These are phyloP conservation scores for Paramecium tetraurelia DNA, from an alignment of 73 alveolate genomes.

Conservation along the genomic window DNA sequence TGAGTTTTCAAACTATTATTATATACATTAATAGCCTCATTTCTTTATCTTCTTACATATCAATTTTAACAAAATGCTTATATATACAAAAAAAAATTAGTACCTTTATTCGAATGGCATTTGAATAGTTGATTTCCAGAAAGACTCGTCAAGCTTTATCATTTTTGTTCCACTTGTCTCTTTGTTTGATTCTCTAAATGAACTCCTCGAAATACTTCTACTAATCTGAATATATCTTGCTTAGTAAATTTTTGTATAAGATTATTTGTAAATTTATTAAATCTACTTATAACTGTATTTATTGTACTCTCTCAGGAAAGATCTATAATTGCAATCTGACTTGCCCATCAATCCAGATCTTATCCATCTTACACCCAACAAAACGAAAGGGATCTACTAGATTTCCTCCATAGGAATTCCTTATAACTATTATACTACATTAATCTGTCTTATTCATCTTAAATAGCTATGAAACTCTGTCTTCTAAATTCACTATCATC, in stretches of 20 bases:
- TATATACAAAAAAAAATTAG: background rate
- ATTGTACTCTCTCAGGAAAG: background rate
- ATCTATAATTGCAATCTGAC: background rate
- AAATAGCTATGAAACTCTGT: background rate
- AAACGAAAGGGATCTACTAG: background rate
- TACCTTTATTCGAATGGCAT: background rate
- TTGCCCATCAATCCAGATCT: background rate
- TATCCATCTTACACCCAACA: background rate
- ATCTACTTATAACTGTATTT: background rate
- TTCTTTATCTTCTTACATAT: background rate
- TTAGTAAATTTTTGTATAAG: no score
- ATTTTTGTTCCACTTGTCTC: background rate
- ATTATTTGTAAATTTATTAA: background rate
- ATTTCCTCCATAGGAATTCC: background rate
- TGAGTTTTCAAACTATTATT: background rate
- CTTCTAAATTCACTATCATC: background rate
- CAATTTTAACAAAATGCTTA: background rate
- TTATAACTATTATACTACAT: background rate
- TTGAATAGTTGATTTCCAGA: background rate
- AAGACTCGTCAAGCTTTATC: background rate
- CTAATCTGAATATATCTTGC: background rate
- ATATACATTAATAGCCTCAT: background rate
- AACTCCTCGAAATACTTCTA: background rate
- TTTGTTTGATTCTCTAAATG: background rate
- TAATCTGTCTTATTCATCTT: background rate